These are phyloP conservation scores for Arabidopsis suecica DNA, from an alignment of 345 rosid species.

Conservation along the genomic window DNA sequence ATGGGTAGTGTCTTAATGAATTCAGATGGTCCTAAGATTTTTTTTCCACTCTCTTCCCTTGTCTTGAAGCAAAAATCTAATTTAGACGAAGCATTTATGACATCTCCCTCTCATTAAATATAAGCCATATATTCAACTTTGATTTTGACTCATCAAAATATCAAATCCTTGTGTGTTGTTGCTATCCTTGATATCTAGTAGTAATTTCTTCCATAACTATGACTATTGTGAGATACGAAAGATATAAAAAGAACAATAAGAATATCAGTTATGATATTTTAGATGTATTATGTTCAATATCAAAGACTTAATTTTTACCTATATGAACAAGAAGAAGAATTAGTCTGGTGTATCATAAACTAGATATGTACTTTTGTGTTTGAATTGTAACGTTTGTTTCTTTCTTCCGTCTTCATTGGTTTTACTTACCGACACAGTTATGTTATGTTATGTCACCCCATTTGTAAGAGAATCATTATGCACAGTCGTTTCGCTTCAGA, in stretches of 20 bases:
- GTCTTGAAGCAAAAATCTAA: constrained; percentile 37
- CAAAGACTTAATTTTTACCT: no score
- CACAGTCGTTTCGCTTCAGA: not conserved
- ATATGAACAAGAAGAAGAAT: not conserved
- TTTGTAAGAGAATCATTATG: constrained; percentile 5
- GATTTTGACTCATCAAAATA: constrained; percentile 19
- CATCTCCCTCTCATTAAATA: constrained; percentile 5
- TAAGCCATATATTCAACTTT: constrained; percentile 30
- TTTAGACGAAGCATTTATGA: constrained; percentile 19
- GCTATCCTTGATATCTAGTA: constrained; percentile 14
- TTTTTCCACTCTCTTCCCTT: constrained; percentile 28
- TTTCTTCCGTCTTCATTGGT: not conserved
- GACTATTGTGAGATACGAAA: not conserved
- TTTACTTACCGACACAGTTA: not conserved
- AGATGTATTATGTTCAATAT: not conserved
- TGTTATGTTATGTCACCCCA: not conserved
- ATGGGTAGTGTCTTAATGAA: constrained; percentile 26
- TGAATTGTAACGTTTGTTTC: constrained; percentile 3
- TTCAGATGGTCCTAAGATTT: constrained; percentile 35
- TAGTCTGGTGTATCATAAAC: not conserved
- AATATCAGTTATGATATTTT: not conserved
- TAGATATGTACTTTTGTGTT: not conserved
- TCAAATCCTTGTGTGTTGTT: constrained; percentile 16
- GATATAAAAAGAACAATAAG: not conserved
- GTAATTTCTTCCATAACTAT: not conserved